These are phyloP conservation scores for Lycium barbarum DNA, from an alignment of 257 asterid species.

Conservation along the genomic window DNA sequence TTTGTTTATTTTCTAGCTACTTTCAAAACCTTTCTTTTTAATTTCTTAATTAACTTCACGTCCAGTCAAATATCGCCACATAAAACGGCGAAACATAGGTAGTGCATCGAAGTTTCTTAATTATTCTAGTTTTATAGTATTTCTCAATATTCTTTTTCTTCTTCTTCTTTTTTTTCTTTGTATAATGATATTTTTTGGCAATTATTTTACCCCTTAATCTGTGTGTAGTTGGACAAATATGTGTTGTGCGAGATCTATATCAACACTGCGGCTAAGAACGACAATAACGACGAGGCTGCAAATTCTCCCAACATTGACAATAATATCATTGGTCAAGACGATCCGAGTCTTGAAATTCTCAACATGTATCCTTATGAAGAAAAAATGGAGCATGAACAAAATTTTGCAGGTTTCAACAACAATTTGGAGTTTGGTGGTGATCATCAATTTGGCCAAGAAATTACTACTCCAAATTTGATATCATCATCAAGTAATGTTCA, in stretches of 20 bases:
- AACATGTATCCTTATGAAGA: neutral
- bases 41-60: neutral
- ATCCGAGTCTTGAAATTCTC: neutral
- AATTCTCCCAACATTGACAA: neutral
- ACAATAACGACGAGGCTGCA: neutral
- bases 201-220: neutral
- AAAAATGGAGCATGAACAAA: neutral
- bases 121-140: neutral
- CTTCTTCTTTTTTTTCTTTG: neutral
- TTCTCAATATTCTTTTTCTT: neutral
- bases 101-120: neutral
- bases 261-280: neutral
- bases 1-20: too few species aligned
- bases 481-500: neutral
- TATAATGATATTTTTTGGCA: too few species aligned
- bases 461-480: neutral
- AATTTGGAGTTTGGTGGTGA: neutral
- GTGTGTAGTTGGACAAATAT: neutral
- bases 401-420: neutral
- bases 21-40: too few species aligned
- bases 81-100: neutral
- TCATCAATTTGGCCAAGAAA: conserved; percentile 8
- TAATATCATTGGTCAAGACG: neutral
- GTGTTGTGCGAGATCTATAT: neutral
- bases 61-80: neutral